phyloP scores from a whole-genome alignment of 148 eudicot genomes.

The Cornus kousa region DNA sequence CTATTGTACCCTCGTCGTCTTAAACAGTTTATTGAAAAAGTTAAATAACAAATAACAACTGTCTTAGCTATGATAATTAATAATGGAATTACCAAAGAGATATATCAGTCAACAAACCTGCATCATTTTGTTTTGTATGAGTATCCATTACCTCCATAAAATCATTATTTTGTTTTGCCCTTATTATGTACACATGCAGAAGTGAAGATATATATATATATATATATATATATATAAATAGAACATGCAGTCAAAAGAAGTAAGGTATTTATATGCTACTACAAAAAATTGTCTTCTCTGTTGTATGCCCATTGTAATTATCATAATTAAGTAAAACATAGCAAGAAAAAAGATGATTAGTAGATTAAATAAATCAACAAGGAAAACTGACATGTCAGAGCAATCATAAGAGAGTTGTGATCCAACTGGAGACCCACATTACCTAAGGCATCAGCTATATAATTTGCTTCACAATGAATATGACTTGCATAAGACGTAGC shows the following conservation, averaged over 20 bases:
- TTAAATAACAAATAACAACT: not conserved
- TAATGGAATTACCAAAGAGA: not conserved
- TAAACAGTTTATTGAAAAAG: not conserved
- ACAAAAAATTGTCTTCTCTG: not conserved
- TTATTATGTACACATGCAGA: slow-evolving; percentile 46
- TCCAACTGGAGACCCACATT: not conserved
- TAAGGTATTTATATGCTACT: not conserved
- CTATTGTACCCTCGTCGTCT: slow-evolving; percentile 16
- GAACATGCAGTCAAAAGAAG: not conserved
- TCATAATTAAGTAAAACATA: not conserved
- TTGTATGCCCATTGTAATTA: not conserved
- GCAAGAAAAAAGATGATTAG: not conserved
- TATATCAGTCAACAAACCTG: slow-evolving; percentile 26
- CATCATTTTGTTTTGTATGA: slow-evolving; percentile 17
- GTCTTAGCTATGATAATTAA: not conserved
- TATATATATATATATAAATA: not conserved
- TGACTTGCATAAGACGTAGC: not conserved
- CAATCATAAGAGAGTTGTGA: not conserved
- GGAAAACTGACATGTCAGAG: not conserved
- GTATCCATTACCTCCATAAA: slow-evolving; percentile 31
- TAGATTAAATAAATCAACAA: no score
- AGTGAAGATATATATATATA: not conserved
- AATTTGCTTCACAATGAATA: no score
- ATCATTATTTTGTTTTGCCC: slow-evolving; percentile 48
- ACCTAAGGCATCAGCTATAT: no score